These are phyloP conservation scores for Blepharisma stoltei DNA, from an alignment of 73 alveolate species.

Conservation along the genomic window DNA sequence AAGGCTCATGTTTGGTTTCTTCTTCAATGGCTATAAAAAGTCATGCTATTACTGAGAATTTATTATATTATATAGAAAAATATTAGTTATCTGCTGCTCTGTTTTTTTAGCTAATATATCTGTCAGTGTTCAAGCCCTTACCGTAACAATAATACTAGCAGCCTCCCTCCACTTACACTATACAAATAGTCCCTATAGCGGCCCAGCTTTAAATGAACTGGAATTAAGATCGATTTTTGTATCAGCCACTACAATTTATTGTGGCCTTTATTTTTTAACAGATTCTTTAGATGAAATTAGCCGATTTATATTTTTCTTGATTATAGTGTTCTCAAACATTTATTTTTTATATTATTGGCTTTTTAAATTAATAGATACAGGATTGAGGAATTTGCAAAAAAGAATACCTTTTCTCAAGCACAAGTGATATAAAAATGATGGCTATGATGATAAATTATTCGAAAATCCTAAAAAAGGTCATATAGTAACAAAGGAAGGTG, in stretches of 20 bases:
- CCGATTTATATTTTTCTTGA: background rate
- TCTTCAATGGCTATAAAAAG: conserved; percentile 28
- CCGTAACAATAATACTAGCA: background rate
- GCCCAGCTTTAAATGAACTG: background rate
- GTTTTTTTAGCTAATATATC: background rate
- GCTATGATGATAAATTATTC: no score
- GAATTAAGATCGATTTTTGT: background rate
- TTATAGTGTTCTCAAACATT: background rate
- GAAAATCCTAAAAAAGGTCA: no score
- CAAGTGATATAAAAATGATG: no score
- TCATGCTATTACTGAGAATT: conserved; percentile 31
- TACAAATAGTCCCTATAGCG: background rate
- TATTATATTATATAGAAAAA: conserved; percentile 13
- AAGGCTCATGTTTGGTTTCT: conserved; percentile 28
- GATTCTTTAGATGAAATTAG: background rate
- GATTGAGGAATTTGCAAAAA: no score
- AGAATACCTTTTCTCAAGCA: no score
- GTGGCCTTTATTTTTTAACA: conserved; percentile 7
- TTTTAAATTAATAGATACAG: no score
- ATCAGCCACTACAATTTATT: background rate
- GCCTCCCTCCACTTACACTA: background rate
- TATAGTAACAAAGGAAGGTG: no score
- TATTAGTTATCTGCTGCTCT: background rate
- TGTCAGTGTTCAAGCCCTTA: background rate
- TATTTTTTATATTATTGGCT: no score